Evolutionary conservation across 2,329 filamentous ascomycete genomes (phyloP), one percentile per base, ranked within the genome.

Genomic region (Aphanocladium album): DNA sequence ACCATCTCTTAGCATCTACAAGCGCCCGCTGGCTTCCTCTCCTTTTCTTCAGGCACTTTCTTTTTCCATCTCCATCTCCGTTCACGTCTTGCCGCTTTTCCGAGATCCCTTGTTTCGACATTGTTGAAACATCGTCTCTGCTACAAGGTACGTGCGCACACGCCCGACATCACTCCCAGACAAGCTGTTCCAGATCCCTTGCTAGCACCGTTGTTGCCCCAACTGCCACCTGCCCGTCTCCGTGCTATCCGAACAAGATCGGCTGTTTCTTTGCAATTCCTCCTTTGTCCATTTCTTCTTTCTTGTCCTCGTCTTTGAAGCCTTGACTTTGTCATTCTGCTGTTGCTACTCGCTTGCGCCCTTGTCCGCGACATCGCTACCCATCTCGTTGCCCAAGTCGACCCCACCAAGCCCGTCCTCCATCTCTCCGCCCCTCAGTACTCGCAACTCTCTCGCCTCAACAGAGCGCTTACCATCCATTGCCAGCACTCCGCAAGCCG

Each of bases 91-190:
- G 14, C 7, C n/a, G 5, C n/a, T 57, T 21, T 17, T 19, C 35
- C 30, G 19, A 23, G 14, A 37, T 33, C n/a, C 5, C 3, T 35
- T 56, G 39, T 23, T 23, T 11, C n/a, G n/a, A 14, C 30, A 5
- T 23, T 21, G 49, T 37, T 51, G 49, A 51, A 35, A 51, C 53
- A 54, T 16, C 17, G 12, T 16, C 16, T 23, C 23, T 33, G 23
- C 12, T 43, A 30, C 33, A 51, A 58, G 56, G 56, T 59, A 59
- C 56, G 56, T 59, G 56, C 56, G 56, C 56, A 52, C 47, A 37
- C 56, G 37, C 56, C 33, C 46, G 23, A 23, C 46, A 33, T 41
- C 23, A 50, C 19, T 21, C 23, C 46, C 47, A 45, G 47, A 51
- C 47, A 35, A 19, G 23, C 47, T 45, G 47, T 52, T 45, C 25